A percentile compares a stretch with the other conserved stretches of the same genome.
Conservation (phyloP, 2,329 filamentous ascomycete genomes). For the Periglandula ipomoeae region DNA sequence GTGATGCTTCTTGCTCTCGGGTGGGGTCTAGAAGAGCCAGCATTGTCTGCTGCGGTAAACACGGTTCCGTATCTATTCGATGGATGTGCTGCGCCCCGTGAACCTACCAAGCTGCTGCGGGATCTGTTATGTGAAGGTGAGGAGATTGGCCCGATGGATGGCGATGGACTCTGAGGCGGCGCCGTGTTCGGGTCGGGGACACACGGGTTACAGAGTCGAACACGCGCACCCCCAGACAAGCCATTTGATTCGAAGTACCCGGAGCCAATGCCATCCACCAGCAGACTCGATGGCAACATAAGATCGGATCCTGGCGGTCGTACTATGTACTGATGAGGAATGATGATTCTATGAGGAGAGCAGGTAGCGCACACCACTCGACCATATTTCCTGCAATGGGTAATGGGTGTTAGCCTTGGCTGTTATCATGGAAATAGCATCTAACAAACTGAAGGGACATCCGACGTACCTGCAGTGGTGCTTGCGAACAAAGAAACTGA, state of each 20-base stretch:
- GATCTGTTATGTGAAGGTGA: constrained; percentile 34
- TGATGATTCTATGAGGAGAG: constrained; percentile 90
- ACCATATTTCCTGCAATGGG: constrained; percentile 66
- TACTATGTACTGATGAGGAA: constrained; percentile 88
- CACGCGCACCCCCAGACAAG: constrained; percentile 45
- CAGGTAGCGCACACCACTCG: constrained; percentile 83
- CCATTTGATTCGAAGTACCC: constrained; percentile 34
- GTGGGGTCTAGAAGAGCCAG: constrained; percentile 27
- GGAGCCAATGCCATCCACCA: constrained; percentile 30
- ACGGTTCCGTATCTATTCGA: constrained; percentile 27
- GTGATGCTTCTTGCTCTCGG: constrained; percentile 37
- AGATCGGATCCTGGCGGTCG: constrained; percentile 52
- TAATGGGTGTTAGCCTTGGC: constrained; percentile 8
- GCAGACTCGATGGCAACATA: constrained; percentile 23
- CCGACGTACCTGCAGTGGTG: constrained; percentile 71
- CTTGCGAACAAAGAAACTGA: constrained; percentile 78
- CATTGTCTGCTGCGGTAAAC: constrained; percentile 21
- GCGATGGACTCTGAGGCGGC: constrained; percentile 37
- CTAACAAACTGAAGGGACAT: background rate
- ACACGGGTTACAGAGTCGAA: constrained; percentile 53
- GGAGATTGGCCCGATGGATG: constrained; percentile 21
- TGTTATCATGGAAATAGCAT: background rate
- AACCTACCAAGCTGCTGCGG: constrained; percentile 32
- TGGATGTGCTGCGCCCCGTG: constrained; percentile 19
- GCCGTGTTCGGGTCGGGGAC: constrained; percentile 53